Evolutionary conservation across 2,329 filamentous ascomycete genomes (phyloP), one percentile per base, ranked within the genome.

Genomic region (Allantophomopsis lycopodina): DNA sequence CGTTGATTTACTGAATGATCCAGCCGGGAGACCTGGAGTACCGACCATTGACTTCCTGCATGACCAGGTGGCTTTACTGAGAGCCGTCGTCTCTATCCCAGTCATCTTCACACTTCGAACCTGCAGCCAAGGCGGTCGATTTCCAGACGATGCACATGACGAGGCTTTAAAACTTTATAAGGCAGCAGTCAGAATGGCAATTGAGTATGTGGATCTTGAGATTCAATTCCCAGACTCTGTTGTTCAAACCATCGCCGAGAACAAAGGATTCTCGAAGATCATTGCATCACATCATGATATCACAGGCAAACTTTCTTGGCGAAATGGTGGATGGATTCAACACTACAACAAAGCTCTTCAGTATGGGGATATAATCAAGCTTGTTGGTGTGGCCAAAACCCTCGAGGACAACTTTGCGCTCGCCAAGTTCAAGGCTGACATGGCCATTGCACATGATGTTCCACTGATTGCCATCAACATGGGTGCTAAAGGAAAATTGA

Each of bases 251-350:
- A 69, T 94, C 4, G 69, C 73, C 0, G 73, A 79, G 40, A 59
- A 60, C 5, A 73, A 84, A 56, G 79, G 80, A 2, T 69, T 73
- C 47, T 86, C 85, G 1, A 81, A 78, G 45, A 83, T 98, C 54
- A 94, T 98, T 50, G 87, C 89, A 7, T 98, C 91, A 1, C 89
- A 98, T 57, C 91, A 98, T 57, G 91, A 98, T 56, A 84, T 87
- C 0, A 63, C 72, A 41, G 81, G 81, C 7, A 66, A 69, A 16
- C 66, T 96, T 14, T 89, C 84, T 2, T 98, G 91, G 91, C 78
- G 70, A 47, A 88, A 93, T 49, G 86, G 84, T n/a, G 85, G 84
- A 0, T 98, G 91, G 89, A 78, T 91, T 41, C 72, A 79, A 20
- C 80, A 78, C 60, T 96, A 94, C 67, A 95, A 95, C 60, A 78